phyloP scores from a whole-genome alignment of 2,329 filamentous ascomycete species.

The Zymoseptoria passerinii region DNA sequence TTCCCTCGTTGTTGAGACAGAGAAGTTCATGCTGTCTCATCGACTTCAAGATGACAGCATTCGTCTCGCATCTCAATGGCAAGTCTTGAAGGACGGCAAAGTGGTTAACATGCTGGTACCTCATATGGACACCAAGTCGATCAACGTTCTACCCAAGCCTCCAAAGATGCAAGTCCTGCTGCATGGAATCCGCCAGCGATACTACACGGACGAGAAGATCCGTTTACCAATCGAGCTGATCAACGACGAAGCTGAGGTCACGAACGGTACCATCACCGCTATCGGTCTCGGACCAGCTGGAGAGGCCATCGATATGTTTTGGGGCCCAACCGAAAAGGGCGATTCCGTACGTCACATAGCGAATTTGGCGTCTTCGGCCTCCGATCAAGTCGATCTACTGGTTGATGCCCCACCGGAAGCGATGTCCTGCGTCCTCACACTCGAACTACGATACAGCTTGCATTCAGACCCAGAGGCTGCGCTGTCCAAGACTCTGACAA shows the following conservation, averaged over 20 bases:
- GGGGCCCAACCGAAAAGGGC: constrained; percentile 25
- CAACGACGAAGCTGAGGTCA: constrained; percentile 77
- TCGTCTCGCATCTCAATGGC: constrained; percentile 8
- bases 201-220: constrained; percentile 77
- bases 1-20: constrained; percentile 53
- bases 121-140: constrained; percentile 43
- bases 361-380: constrained; percentile 8
- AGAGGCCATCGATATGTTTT: constrained; percentile 13
- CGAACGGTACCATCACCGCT: constrained; percentile 55
- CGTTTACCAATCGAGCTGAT: constrained; percentile 59
- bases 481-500: constrained; percentile 62
- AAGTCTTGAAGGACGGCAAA: constrained; percentile 8
- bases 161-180: constrained; percentile 78
- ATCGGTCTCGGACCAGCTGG: constrained; percentile 37
- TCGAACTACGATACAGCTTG: constrained; percentile 71
- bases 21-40: constrained; percentile 60
- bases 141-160: constrained; percentile 76
- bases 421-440: constrained; percentile 58
- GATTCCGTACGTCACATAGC: constrained; percentile 6
- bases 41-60: constrained; percentile 38
- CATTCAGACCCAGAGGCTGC: constrained; percentile 71
- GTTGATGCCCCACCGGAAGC: constrained; percentile 36
- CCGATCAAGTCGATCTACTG: constrained; percentile 9
- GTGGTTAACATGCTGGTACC: constrained; percentile 14
- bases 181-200: constrained; percentile 56